Evolutionary conservation across 768 basidiomycete species (phyloP).

Genomic region (Amanita fuliginea): DNA sequence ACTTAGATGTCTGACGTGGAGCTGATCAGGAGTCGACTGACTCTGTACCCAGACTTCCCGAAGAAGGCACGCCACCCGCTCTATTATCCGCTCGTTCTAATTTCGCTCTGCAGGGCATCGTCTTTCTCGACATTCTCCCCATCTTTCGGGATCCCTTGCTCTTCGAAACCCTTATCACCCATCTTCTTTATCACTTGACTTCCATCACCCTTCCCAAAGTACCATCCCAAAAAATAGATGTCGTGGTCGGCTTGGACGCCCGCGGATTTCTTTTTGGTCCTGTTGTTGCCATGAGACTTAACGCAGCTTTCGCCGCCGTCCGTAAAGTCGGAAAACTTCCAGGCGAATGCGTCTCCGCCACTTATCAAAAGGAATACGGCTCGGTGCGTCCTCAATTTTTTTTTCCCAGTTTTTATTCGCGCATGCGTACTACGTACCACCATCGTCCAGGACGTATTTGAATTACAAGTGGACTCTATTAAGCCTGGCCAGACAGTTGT

Average conservation of each 20-base stretch:
- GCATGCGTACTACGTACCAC: not conserved
- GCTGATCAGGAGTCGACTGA: conserved; percentile 51
- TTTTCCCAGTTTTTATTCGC: not conserved
- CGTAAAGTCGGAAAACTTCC: conserved; percentile 94
- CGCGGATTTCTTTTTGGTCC: conserved; percentile 94
- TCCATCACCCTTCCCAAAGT: conserved; percentile 60
- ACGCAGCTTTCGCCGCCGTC: conserved; percentile 93
- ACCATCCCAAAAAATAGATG: conserved; percentile 66
- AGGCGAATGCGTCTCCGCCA: conserved; percentile 61
- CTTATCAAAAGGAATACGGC: conserved; percentile 92
- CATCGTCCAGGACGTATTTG: conserved; percentile 67
- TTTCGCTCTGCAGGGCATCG: conserved; percentile 52
- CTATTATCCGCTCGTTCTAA: not conserved
- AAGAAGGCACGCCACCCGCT: conserved; percentile 55
- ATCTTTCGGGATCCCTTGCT: conserved; percentile 76
- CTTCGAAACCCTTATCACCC: conserved; percentile 86
- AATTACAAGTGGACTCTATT: conserved; percentile 88
- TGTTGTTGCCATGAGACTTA: conserved; percentile 79
- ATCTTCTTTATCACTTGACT: conserved; percentile 77
- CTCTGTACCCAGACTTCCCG: conserved; percentile 68
- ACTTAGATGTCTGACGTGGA: conserved; percentile 63
- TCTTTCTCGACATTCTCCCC: conserved; percentile 93
- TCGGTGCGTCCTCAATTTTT: conserved; percentile 31
- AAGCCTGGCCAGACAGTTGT: conserved; percentile 74
- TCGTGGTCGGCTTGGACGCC: conserved; percentile 91